Evolutionary conservation across 2,329 filamentous ascomycete genomes (phyloP).

Genomic region (Teratosphaeria destructans): DNA sequence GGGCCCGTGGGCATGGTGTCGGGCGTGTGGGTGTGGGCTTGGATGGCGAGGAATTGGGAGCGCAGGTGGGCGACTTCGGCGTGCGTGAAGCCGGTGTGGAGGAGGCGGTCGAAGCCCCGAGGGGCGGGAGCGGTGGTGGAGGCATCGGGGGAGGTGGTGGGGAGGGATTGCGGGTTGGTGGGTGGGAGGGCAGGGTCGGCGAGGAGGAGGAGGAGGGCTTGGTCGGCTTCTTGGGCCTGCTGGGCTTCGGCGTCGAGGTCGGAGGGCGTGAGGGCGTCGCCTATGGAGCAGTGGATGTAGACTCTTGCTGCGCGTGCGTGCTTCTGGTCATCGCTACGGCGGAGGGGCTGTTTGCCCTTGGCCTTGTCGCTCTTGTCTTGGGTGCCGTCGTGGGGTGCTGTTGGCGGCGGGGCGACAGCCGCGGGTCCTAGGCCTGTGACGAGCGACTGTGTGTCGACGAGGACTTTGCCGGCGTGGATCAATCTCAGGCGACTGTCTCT

Average conservation of each 20-base stretch:
- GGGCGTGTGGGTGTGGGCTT: constrained; percentile 70
- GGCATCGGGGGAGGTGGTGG: constrained; percentile 2
- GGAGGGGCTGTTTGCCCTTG: constrained; percentile 59
- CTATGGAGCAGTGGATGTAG: constrained; percentile 91
- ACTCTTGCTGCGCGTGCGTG: constrained; percentile 41
- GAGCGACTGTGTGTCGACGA: constrained; percentile 63
- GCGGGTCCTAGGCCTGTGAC: constrained; percentile 56
- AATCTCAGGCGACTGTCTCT: constrained; percentile 67
- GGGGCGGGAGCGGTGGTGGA: constrained; percentile 46
- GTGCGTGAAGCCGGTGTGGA: constrained; percentile 68
- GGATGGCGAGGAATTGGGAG: constrained; percentile 79
- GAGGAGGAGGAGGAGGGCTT: constrained; percentile 22
- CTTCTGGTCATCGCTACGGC: constrained; percentile 19
- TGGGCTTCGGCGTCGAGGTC: constrained; percentile 62
- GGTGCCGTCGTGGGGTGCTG: constrained; percentile 12
- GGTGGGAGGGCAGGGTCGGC: constrained; percentile 16
- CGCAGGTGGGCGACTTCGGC: constrained; percentile 77
- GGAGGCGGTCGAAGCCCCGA: constrained; percentile 78
- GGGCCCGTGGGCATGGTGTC: constrained; percentile 78
- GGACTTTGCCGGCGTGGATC: constrained; percentile 79
- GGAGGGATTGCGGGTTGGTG: neutral
- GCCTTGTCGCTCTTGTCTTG: constrained; percentile 27
- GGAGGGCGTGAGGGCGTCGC: constrained; percentile 53
- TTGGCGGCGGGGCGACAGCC: constrained; percentile 41
- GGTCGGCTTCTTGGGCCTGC: constrained; percentile 29